Conservation (phyloP, 1,284 basidiomycete genomes). For the Trichosporon sp. region DNA sequence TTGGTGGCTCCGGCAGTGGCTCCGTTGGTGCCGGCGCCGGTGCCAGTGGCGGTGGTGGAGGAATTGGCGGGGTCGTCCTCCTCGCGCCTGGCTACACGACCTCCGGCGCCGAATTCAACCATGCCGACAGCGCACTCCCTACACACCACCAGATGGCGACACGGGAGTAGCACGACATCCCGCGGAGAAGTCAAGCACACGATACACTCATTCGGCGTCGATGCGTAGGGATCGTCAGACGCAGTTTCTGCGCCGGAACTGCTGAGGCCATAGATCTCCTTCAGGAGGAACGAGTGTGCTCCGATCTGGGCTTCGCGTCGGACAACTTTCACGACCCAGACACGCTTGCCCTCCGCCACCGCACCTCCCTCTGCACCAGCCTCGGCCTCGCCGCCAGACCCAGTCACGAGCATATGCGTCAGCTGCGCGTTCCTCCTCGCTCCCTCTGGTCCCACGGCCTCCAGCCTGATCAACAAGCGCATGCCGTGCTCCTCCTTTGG, state of each 20-base stretch:
- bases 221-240: constrained; percentile 56
- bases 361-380: no score
- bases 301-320: constrained; percentile 78
- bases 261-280: constrained; percentile 82
- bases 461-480: constrained; percentile 65
- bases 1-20: constrained; percentile 15
- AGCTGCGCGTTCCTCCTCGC: constrained; percentile 68
- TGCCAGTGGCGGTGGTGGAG: constrained; percentile 22
- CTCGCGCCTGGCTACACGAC: constrained; percentile 54
- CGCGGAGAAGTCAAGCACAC: constrained; percentile 76
- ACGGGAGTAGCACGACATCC: constrained; percentile 82
- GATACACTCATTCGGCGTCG: constrained; percentile 76
- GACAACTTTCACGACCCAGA: constrained; percentile 81
- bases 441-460: constrained; percentile 64
- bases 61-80: constrained; percentile 18
- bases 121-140: constrained; percentile 86
- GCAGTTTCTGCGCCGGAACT: constrained; percentile 49
- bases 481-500: constrained; percentile 59
- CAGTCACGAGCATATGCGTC: constrained; percentile 77
- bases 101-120: constrained; percentile 89
- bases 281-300: constrained; percentile 79
- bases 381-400: constrained; percentile 47
- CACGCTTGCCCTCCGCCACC: constrained; percentile 53
- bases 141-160: constrained; percentile 83
- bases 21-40: constrained; percentile 6